Percentiles rank a stretch among this genome's conserved stretches.
These are phyloP conservation scores for Tolypocladium pustulatum DNA, from an alignment of 2,329 filamentous ascomycete genomes.

Conservation along the genomic window DNA sequence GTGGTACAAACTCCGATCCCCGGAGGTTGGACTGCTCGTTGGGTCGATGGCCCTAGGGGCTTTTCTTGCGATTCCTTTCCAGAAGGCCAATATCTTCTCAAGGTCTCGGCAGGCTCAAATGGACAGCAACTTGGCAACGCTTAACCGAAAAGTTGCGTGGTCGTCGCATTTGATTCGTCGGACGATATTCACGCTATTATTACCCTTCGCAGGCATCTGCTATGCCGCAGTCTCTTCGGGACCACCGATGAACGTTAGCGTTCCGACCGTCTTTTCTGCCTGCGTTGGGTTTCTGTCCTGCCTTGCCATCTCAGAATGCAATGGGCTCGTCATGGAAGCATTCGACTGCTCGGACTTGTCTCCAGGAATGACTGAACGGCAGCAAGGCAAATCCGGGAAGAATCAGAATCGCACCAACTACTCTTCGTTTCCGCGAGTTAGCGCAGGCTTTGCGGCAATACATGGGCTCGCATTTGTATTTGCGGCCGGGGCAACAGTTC, in stretches of 20 bases:
- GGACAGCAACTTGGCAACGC: conserved; percentile 56
- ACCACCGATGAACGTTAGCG: conserved; percentile 45
- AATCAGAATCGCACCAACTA: conserved; percentile 52
- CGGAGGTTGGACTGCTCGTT: conserved; percentile 56
- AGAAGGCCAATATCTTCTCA: conserved; percentile 60
- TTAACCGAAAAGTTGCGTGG: conserved; percentile 54
- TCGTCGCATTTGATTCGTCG: conserved; percentile 63
- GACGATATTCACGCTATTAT: conserved; percentile 52
- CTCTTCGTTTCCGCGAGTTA: conserved; percentile 64
- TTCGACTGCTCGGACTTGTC: conserved; percentile 75
- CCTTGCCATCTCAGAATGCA: conserved; percentile 65
- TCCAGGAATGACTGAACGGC: conserved; percentile 53
- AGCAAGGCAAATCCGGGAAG: conserved; percentile 28
- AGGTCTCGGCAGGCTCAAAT: conserved; percentile 48
- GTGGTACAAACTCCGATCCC: conserved; percentile 53
- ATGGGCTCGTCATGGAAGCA: conserved; percentile 69
- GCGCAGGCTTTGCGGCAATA: conserved; percentile 59
- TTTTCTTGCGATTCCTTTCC: conserved; percentile 59
- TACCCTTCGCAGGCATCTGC: conserved; percentile 56
- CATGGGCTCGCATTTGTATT: conserved; percentile 60
- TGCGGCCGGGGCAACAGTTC: conserved; percentile 55
- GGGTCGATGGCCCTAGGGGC: conserved; percentile 58
- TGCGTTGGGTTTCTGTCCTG: conserved; percentile 61
- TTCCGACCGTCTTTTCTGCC: conserved; percentile 56
- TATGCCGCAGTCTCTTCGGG: conserved; percentile 60